Conservation (phyloP, 192 early-diverging fungal species). For the Piromyces sp. region DNA sequence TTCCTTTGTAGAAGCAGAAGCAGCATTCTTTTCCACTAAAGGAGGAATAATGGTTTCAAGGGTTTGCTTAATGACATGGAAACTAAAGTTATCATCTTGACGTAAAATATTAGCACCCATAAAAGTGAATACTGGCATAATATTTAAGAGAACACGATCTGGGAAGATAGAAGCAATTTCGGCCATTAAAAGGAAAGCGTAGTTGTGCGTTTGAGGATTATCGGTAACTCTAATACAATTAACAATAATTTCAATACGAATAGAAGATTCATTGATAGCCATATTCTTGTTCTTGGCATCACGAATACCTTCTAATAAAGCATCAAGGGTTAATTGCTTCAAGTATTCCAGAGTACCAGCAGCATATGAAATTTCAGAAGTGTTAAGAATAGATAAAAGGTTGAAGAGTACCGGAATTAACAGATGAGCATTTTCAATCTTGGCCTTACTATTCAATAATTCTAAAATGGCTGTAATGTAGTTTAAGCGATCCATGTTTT, state of each 20-base stretch:
- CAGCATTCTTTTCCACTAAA: slow-evolving; percentile 26
- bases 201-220: slow-evolving; percentile 91
- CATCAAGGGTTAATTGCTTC: slow-evolving; percentile 66
- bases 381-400: slow-evolving; percentile 7
- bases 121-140: slow-evolving; percentile 95
- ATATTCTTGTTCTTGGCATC: slow-evolving; percentile 12
- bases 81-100: slow-evolving; percentile 93
- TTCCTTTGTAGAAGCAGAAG: slow-evolving; percentile 12
- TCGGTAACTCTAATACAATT: slow-evolving; percentile 71
- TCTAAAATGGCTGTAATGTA: slow-evolving; percentile 4
- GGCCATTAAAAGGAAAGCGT: slow-evolving; percentile 67
- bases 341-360: slow-evolving; percentile 62
- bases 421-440: not conserved
- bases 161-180: slow-evolving; percentile 65
- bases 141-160: slow-evolving; percentile 69
- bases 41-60: slow-evolving; percentile 73
- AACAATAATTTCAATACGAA: slow-evolving; percentile 76
- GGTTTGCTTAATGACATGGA: slow-evolving; percentile 72
- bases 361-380: slow-evolving; percentile 13
- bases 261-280: slow-evolving; percentile 36
- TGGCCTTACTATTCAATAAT: slow-evolving; percentile 1
- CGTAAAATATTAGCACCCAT: slow-evolving; percentile 88
- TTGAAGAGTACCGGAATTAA: slow-evolving; percentile 7
- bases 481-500: slow-evolving; percentile 6
- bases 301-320: slow-evolving; percentile 16